Evolutionary conservation across 495 filamentous ascomycete species (phyloP).

Genomic region (Trichodelitschia bisporula): DNA sequence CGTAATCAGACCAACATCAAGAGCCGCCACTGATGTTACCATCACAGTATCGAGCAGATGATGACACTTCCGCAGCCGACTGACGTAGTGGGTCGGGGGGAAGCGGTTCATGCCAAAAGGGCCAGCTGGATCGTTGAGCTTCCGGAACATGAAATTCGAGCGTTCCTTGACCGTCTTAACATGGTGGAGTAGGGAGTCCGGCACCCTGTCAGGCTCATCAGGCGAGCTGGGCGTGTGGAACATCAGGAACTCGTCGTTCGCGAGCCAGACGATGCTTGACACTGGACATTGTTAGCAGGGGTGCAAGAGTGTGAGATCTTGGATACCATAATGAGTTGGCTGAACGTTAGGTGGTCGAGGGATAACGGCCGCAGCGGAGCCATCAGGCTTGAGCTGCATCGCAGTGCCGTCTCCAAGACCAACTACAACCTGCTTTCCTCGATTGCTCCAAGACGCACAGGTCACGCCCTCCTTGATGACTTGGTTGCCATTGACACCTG

Average conservation of each 20-base stretch:
- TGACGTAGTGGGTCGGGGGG: constrained; percentile 50
- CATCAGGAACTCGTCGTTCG: constrained; percentile 62
- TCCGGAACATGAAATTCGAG: constrained; percentile 37
- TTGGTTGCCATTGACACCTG: constrained; percentile 31
- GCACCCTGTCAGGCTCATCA: constrained; percentile 23
- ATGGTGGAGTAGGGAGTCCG: constrained; percentile 44
- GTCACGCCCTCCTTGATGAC: constrained; percentile 50
- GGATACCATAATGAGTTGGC: constrained; percentile 40
- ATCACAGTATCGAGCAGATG: constrained; percentile 63
- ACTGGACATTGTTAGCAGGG: constrained; percentile 24
- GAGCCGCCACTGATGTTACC: constrained; percentile 50
- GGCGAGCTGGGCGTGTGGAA: constrained; percentile 39
- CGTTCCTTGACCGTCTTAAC: constrained; percentile 35
- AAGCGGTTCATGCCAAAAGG: constrained; percentile 38
- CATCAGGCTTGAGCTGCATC: constrained; percentile 63
- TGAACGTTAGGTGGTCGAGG: constrained; percentile 50
- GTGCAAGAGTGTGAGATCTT: background rate
- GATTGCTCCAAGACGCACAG: constrained; percentile 75
- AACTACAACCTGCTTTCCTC: constrained; percentile 79
- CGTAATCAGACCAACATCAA: constrained; percentile 55
- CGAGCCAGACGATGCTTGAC: constrained; percentile 70
- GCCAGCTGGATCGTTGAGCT: constrained; percentile 42
- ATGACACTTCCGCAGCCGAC: constrained; percentile 49
- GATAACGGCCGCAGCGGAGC: constrained; percentile 46
- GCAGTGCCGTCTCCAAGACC: constrained; percentile 63